phyloP scores from a whole-genome alignment of 371 early-diverging fungal genomes.

The Smittium mucronatum region DNA sequence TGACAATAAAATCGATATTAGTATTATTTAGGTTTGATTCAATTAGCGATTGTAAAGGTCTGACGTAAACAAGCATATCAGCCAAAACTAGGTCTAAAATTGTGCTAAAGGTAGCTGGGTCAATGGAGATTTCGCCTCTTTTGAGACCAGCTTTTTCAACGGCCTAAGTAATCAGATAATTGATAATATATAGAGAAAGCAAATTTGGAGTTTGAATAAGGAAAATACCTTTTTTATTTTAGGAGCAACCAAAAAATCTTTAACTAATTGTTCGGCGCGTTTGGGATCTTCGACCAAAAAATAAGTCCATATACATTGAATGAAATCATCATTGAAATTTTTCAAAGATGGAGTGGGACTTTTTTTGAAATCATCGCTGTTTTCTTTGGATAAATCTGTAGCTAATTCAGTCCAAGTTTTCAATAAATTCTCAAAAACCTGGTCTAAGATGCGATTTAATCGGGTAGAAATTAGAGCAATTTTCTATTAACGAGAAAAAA shows the following conservation, averaged over 20 bases:
- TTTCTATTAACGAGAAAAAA: too few relatives aligned
- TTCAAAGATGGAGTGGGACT: background rate
- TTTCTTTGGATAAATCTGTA: background rate
- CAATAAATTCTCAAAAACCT: background rate
- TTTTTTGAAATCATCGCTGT: background rate
- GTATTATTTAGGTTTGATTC: background rate
- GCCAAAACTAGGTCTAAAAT: background rate
- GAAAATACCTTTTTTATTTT: conserved; percentile 4
- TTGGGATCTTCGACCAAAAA: background rate
- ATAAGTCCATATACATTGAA: conserved; percentile 7
- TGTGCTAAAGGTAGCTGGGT: background rate
- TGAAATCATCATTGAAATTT: background rate
- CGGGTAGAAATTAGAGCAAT: background rate
- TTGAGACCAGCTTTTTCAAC: conserved; percentile 1
- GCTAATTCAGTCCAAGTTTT: background rate
- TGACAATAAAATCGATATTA: background rate
- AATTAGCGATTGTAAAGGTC: background rate
- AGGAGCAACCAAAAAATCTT: background rate
- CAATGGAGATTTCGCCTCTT: conserved; percentile 5
- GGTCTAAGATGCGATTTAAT: background rate
- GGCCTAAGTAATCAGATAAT: too few relatives aligned
- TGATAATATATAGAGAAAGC: too few relatives aligned
- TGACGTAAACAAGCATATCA: conserved; percentile 2
- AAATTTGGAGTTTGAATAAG: too few relatives aligned
- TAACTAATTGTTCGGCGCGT: background rate